Evolutionary conservation across 176 grass and related monocot genomes (phyloP), one percentile per base, ranked within the genome.

Genomic region (Ensete glaucum): DNA sequence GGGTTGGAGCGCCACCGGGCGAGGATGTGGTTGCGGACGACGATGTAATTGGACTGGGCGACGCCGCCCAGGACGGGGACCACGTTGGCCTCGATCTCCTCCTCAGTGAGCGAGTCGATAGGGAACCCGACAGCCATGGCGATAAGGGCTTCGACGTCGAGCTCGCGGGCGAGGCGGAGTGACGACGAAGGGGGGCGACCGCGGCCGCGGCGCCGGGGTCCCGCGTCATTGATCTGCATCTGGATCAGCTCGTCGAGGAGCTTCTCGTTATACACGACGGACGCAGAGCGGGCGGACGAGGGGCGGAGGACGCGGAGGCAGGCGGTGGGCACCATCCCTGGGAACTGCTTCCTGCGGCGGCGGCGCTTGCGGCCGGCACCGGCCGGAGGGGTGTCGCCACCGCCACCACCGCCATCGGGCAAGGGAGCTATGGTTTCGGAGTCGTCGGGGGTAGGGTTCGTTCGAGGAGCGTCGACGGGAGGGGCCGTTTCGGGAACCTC

Each of bases 311-410:
- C 83, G 60, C 86, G 88, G 65, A 98, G 82, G 9, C 86, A 80
- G 25, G 78, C 75, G 27, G 91, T 88, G 12, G 95, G 90, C 19
- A 98, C 88, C 95, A 98, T 98, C 34, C 81, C 95, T 0, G 90
- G 90, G 69, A 98, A 98, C 84, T 89, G 95, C 82, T 98, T 98
- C 95, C 91, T 98, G 11, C 88, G 95, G 49, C 95, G 88, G 78
- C 91, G 88, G 66, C 95, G 95, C 79, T 88, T 88, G 26, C 80
- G 64, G 34, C 59, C 75, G 12, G 75, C 9, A 11, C 19, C 34
- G 34, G n/a, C 3, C 1, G 72, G 24, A 8, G 64, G 53, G 1
- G 69, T 43, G 34, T 43, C 34, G 34, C 34, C 29, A 4, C 29
- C 29, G 29, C 29, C 34, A 43, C 34, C 34, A 43, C 34, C 34